These are phyloP conservation scores for Pugionium cornutum DNA, from an alignment of 345 rosid genomes.

Conservation along the genomic window DNA sequence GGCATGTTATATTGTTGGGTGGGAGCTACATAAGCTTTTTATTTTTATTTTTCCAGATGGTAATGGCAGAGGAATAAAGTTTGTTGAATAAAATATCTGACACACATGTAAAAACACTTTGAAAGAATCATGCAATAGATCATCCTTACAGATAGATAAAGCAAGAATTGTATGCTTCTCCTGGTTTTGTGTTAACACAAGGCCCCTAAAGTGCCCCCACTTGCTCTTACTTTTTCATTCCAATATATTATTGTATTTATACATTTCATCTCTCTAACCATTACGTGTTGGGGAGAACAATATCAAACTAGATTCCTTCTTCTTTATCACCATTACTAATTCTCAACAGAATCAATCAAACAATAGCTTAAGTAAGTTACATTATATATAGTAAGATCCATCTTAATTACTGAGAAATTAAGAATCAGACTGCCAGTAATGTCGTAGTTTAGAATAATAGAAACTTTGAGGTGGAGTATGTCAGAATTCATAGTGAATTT, in stretches of 20 bases:
- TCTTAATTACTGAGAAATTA: not conserved
- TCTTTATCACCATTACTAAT: conserved; percentile 41
- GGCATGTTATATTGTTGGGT: conserved; percentile 37
- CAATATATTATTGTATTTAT: conserved; percentile 14
- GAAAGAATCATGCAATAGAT: conserved; percentile 33
- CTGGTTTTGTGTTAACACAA: conserved; percentile 51
- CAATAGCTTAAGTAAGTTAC: conserved; percentile 15
- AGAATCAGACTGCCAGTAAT: not conserved
- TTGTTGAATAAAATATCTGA: conserved; percentile 34
- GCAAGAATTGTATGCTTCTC: conserved; percentile 42
- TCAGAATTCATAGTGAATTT: too few species aligned
- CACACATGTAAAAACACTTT: conserved; percentile 38
- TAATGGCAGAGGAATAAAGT: conserved; percentile 52
- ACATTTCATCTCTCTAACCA: conserved; percentile 30
- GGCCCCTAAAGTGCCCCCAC: conserved; percentile 48
- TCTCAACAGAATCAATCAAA: conserved; percentile 4
- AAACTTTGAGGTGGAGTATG: not conserved
- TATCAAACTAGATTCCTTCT: conserved; percentile 53
- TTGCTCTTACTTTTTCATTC: conserved; percentile 37
- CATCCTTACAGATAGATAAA: conserved; percentile 44
- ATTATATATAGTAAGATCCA: not conserved
- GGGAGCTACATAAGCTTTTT: conserved; percentile 37
- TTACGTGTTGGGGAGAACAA: conserved; percentile 44
- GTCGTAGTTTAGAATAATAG: not conserved
- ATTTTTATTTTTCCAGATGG: conserved; percentile 26